Conservation (phyloP, 257 asterid genomes). For the Nicotiana undulata region DNA sequence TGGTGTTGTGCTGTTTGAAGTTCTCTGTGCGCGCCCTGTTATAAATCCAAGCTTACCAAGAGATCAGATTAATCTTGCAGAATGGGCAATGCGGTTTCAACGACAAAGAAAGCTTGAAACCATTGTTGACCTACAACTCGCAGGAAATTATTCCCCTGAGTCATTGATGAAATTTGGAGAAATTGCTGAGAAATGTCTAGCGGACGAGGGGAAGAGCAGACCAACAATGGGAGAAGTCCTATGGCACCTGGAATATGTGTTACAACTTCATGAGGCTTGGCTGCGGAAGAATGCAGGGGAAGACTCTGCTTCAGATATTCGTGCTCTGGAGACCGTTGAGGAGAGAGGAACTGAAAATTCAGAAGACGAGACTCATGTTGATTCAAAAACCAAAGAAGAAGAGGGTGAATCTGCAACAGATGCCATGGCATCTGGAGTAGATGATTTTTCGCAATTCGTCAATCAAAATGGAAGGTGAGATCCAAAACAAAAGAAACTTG, state of each 20-base stretch:
- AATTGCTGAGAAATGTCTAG: constrained; percentile 78
- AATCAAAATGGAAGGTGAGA: constrained; percentile 41
- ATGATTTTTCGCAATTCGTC: constrained; percentile 38
- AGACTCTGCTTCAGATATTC: constrained; percentile 16
- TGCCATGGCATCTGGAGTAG: constrained; percentile 25
- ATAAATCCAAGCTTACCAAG: constrained; percentile 67
- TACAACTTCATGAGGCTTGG: constrained; percentile 84
- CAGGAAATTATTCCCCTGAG: constrained; percentile 40
- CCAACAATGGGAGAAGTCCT: constrained; percentile 89
- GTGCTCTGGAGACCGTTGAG: constrained; percentile 14
- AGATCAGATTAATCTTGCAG: constrained; percentile 83
- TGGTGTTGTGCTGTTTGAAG: constrained; percentile 79
- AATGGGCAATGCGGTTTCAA: constrained; percentile 82
- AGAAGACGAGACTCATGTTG: constrained; percentile 1
- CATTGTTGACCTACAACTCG: constrained; percentile 47
- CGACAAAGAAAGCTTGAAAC: constrained; percentile 47
- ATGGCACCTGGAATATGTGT: constrained; percentile 73
- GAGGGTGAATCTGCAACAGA: constrained; percentile 17
- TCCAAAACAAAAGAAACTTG: not conserved
- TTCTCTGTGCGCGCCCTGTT: constrained; percentile 63
- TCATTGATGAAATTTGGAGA: constrained; percentile 60
- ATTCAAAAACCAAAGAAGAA: constrained; percentile 7
- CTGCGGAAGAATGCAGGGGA: constrained; percentile 32
- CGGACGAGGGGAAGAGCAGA: constrained; percentile 68
- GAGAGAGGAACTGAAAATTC: constrained; percentile 24